A percentile compares a stretch with the other conserved stretches of the same genome.
phyloP scores from a whole-genome alignment of 345 rosid genomes.

The Camelina sativa region DNA sequence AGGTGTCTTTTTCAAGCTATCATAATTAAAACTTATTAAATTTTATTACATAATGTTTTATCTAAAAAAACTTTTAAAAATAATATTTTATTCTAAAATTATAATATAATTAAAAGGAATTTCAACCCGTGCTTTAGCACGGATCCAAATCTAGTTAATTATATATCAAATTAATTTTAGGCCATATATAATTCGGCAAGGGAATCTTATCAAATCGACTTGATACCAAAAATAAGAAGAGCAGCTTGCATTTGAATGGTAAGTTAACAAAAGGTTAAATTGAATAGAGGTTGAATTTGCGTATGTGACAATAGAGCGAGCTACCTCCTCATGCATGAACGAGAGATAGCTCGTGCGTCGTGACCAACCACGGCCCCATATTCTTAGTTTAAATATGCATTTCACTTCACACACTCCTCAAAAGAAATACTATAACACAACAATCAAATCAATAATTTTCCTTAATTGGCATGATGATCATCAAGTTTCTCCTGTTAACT shows the following conservation, averaged over 20 bases:
- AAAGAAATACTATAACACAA: not conserved
- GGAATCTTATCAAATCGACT: not conserved
- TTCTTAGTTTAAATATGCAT: constrained; percentile 15
- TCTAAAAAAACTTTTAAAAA: too few relatives aligned
- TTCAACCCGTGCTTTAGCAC: too few relatives aligned
- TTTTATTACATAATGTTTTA: too few relatives aligned
- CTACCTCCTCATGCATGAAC: not conserved
- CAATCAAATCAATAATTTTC: not conserved
- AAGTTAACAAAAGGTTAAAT: not conserved
- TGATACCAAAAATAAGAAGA: not conserved
- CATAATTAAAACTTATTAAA: too few relatives aligned
- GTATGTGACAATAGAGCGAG: not conserved
- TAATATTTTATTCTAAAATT: too few relatives aligned
- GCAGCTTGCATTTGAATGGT: not conserved
- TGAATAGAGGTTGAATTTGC: not conserved
- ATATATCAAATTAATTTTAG: too few relatives aligned
- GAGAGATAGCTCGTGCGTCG: constrained; percentile 6
- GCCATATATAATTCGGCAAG: not conserved
- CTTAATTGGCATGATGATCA: constrained; percentile 3
- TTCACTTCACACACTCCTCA: not conserved
- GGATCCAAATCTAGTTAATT: too few relatives aligned
- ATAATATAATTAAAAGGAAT: too few relatives aligned
- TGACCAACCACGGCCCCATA: not conserved
- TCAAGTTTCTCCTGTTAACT: constrained; percentile 17
- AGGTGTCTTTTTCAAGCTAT: too few relatives aligned